Evolutionary conservation across 2,329 filamentous ascomycete genomes (phyloP).

Genomic region (Exophiala phaeomuriformis): DNA sequence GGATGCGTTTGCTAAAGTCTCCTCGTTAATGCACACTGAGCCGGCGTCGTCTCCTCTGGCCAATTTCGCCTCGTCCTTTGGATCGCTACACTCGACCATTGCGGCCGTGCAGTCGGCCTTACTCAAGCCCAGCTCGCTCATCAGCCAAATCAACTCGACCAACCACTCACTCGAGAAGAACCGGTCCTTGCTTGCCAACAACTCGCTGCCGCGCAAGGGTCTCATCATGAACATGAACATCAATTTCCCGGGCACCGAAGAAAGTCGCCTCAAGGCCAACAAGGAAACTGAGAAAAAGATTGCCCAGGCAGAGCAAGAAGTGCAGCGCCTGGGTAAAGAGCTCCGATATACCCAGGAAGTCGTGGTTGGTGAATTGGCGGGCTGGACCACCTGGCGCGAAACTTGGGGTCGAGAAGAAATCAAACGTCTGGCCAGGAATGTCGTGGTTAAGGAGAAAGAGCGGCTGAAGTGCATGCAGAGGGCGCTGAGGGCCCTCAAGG

Average conservation of each 20-base stretch:
- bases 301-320: slow-evolving; percentile 60
- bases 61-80: slow-evolving; percentile 66
- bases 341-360: slow-evolving; percentile 88
- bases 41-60: slow-evolving; percentile 64
- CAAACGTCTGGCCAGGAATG: slow-evolving; percentile 65
- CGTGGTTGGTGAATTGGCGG: slow-evolving; percentile 82
- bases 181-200: slow-evolving; percentile 64
- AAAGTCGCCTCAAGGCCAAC: slow-evolving; percentile 72
- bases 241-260: slow-evolving; percentile 58
- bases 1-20: slow-evolving; percentile 65
- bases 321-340: slow-evolving; percentile 68
- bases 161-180: slow-evolving; percentile 72
- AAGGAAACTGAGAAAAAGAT: slow-evolving; percentile 80
- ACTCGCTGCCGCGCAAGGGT: slow-evolving; percentile 38
- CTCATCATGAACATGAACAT: slow-evolving; percentile 32
- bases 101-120: slow-evolving; percentile 73
- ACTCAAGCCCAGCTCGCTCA: slow-evolving; percentile 68
- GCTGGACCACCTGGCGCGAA: slow-evolving; percentile 86
- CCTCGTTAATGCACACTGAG: slow-evolving; percentile 53
- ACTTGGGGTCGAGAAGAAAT: slow-evolving; percentile 67
- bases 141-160: slow-evolving; percentile 65
- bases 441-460: slow-evolving; percentile 72
- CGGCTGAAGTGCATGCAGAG: slow-evolving; percentile 72
- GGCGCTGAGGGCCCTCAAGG: slow-evolving; percentile 58
- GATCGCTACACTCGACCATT: slow-evolving; percentile 76